Base-by-base conservation (phyloP, 352 stramenopile species). In the Globisporangium ultimum region DNA sequence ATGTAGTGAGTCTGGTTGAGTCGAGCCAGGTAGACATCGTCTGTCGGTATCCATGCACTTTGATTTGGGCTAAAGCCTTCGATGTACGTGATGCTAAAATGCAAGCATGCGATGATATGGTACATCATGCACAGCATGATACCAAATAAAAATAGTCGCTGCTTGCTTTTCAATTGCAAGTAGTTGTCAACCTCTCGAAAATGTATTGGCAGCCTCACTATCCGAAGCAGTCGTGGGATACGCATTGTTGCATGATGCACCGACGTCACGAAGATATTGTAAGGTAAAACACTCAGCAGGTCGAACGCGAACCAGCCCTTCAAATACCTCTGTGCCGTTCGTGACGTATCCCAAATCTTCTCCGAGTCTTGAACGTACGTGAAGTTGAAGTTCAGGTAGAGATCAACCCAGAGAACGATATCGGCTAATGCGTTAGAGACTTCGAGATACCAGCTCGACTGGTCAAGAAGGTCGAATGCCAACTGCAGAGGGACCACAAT, bases 361-460 rank as follows among this genome's bases (percentile, higher is more conserved):
- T 89, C 77, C 18, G 76, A 68, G 45, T 84, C 66, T 41, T 79
- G 55, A 15, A 74, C 51, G 57, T 70, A 89, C 0, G 73, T 70
- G 22, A 87, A 58, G 43, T 87, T 89, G 10, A 86, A 72, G 41
- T 82, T 87, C 0, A 81, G 18, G 51, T 82, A 87, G 1, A 87
- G 58, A 42, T 87, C 77, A 1, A 58, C 24, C 68, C 67, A 83
- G 20, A 89, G 46, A 0, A 68, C 49, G 1, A 85, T 11, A 45
- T 89, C 77, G 22, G 72, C 72, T 15, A 77, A 18, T 2, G 63
- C 42, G 43, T 80, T 83, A 10, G 81, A 3, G 0, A 55, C 50
- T 7, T 65, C 24, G n/a, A 86, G 38, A 24, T 64, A 53, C 73
- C 72, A 83, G 7, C 54, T 65, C 10, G 46, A 49, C 12, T 71